Evolutionary conservation across 345 rosid species (phyloP), one percentile per base, ranked within the genome.

Genomic region (Jatropha curcas): DNA sequence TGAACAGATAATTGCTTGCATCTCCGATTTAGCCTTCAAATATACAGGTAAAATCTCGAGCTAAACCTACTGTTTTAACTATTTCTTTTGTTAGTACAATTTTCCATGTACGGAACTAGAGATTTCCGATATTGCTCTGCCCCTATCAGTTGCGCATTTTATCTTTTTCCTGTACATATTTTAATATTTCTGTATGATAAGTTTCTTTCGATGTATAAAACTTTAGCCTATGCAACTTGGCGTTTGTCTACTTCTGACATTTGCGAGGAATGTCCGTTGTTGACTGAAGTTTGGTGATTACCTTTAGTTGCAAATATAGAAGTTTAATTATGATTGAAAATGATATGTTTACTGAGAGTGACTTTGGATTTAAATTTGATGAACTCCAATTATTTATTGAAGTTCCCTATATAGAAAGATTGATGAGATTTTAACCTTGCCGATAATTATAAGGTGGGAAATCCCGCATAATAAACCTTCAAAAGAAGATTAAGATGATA

Each of bases 11-110:
- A 82, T 86, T 0, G 87, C 94, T 65, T 89, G 91, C 80, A 65
- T 92, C 28, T 76, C 93, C 33, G 97, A 92, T 81, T 81, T 92
- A 81, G 86, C 96, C 52, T 88, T 88, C 79, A 90, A 85, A 77
- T 94, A 85, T 65, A 73, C 95, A 46, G 97, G 98, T 90, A 73
- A 70, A 71, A 30, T 48, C 60, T 37, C 16, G 30, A 24, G 12
- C n/a, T n/a, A n/a, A n/a, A n/a, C n/a, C n/a, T n/a, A n/a, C n/a
- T n/a, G n/a, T 13, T 41, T 16, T 24, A 37, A n/a, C 30, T 39
- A n/a, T n/a, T 25, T 7, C 20, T n/a, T 33, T 58, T 31, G 30
- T 7, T 34, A n/a, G n/a, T n/a, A 8, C 24, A 9, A 41, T 2
- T 7, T 41, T 41, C 11, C 11, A 41, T 41, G 45, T 0, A 8